Evolutionary conservation across 768 basidiomycete species (phyloP).

Genomic region (Lepiota subincarnata): DNA sequence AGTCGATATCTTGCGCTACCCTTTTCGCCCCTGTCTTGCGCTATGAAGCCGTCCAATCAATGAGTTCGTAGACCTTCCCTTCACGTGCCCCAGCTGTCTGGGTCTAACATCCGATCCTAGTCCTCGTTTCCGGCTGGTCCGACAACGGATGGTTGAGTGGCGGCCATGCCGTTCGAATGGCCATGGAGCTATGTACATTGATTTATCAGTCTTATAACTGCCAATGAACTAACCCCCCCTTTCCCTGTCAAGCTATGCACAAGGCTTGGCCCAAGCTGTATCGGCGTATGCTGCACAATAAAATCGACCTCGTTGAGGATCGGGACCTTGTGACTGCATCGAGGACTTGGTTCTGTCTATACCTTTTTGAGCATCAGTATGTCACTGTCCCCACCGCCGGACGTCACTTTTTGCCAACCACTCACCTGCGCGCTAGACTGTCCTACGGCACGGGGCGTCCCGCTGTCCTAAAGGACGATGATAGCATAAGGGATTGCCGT

Average conservation of each 20-base stretch:
- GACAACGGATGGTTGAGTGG: slow-evolving; percentile 95
- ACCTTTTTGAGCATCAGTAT: slow-evolving; percentile 92
- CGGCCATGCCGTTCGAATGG: slow-evolving; percentile 96
- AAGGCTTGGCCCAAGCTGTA: slow-evolving; percentile 85
- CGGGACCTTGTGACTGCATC: slow-evolving; percentile 76
- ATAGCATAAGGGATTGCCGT: slow-evolving; percentile 80
- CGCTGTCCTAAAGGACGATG: slow-evolving; percentile 89
- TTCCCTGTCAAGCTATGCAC: slow-evolving; percentile 62
- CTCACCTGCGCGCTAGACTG: slow-evolving; percentile 46
- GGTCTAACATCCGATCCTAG: slow-evolving; percentile 32
- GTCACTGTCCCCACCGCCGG: slow-evolving; percentile 24
- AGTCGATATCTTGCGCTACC: slow-evolving; percentile 77
- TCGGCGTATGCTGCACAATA: slow-evolving; percentile 70
- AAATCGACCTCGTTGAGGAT: slow-evolving; percentile 57
- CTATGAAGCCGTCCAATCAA: slow-evolving; percentile 87
- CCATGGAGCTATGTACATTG: slow-evolving; percentile 81
- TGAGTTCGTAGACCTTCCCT: slow-evolving; percentile 56
- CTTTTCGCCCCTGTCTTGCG: slow-evolving; percentile 84
- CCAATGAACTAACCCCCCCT: not conserved
- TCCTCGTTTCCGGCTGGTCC: slow-evolving; percentile 90
- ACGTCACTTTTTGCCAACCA: not conserved
- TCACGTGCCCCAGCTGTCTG: not conserved
- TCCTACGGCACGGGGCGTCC: slow-evolving; percentile 95
- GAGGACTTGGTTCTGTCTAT: slow-evolving; percentile 90
- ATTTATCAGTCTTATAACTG: not conserved